Evolutionary conservation across 2,329 filamentous ascomycete species (phyloP).

Genomic region (Fusarium sublunatum): DNA sequence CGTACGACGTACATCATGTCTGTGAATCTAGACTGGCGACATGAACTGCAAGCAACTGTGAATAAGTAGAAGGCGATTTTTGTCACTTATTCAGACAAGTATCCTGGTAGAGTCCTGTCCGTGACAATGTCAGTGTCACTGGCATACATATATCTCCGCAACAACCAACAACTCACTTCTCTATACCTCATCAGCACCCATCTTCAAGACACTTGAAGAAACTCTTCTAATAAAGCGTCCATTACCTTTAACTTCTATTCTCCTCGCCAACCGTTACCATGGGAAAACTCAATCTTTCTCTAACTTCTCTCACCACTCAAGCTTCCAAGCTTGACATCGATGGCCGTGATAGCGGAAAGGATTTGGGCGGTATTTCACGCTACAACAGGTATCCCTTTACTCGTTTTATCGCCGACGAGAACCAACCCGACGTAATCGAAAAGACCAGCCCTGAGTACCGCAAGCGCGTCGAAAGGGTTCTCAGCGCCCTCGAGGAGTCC

Average conservation of each 20-base stretch:
- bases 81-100: background rate
- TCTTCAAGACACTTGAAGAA: background rate
- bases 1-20: background rate
- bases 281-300: slow-evolving; percentile 2
- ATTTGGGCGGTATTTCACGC: background rate
- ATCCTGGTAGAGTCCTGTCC: background rate
- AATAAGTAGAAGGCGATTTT: background rate
- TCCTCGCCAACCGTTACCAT: slow-evolving; percentile 5
- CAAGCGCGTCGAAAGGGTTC: slow-evolving; percentile 4
- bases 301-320: background rate
- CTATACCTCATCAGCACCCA: background rate
- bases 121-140: background rate
- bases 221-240: background rate
- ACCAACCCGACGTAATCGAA: background rate
- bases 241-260: background rate
- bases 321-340: slow-evolving; percentile 4
- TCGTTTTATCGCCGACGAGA: slow-evolving; percentile 1
- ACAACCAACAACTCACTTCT: background rate
- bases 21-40: background rate
- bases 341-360: background rate
- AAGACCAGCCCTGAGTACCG: slow-evolving; percentile 28
- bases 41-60: background rate
- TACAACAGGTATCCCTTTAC: slow-evolving; percentile 18
- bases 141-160: slow-evolving; percentile 1
- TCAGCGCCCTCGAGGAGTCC: slow-evolving; percentile 15